Percentiles rank a stretch among this genome's conserved stretches.
phyloP scores from a whole-genome alignment of 225 moss, liverwort and hornwort genomes.

The Anthoceros angustus region DNA sequence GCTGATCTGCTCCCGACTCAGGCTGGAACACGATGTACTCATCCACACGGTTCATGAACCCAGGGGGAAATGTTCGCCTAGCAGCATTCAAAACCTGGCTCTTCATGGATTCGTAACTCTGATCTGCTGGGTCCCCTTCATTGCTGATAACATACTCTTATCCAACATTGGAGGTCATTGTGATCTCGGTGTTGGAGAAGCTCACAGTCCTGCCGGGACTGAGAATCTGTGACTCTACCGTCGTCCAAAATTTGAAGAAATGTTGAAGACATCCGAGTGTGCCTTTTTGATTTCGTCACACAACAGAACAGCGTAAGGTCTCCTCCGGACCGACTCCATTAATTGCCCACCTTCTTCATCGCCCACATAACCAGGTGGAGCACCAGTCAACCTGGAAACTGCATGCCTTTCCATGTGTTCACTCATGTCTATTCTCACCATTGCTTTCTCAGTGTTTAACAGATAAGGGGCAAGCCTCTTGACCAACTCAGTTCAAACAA shows the following conservation, averaged over 20 bases:
- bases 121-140: constrained; percentile 33
- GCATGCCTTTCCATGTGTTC: constrained; percentile 99
- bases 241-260: constrained; percentile 90
- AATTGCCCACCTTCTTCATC: constrained; percentile 95
- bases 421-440: constrained; percentile 96
- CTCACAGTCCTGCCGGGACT: constrained; percentile 63
- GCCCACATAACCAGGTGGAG: constrained; percentile 92
- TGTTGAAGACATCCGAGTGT: constrained; percentile 85
- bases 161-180: constrained; percentile 99
- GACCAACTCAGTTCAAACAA: constrained; percentile 82
- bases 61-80: constrained; percentile 68
- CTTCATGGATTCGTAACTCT: constrained; percentile 52
- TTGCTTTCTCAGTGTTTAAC: constrained; percentile 76
- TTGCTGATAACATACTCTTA: constrained; percentile 63
- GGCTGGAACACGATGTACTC: constrained; percentile 97
- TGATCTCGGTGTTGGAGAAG: constrained; percentile 86
- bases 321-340: constrained; percentile 71
- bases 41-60: constrained; percentile 96
- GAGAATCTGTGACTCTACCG: constrained; percentile 87
- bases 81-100: constrained; percentile 85
- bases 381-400: constrained; percentile 76
- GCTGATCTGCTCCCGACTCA: constrained; percentile 64
- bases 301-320: constrained; percentile 76
- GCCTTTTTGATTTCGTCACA: constrained; percentile 98
- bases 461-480: constrained; percentile 75